Conservation (phyloP, 2,329 filamentous ascomycete species). For the Fusarium solani-melongenae region DNA sequence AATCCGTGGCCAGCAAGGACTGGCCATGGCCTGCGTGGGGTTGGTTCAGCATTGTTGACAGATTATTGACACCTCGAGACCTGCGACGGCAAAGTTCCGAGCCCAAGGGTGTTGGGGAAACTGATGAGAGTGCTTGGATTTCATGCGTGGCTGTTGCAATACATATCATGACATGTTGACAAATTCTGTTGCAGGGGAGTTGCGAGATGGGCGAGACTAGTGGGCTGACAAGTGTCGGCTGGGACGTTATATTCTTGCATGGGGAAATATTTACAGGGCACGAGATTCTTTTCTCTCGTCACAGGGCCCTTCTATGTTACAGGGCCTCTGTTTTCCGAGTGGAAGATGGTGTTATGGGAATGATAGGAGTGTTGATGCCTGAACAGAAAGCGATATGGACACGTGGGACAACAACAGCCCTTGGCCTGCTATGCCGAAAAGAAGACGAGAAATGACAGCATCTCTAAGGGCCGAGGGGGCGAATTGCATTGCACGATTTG, state of each 20-base stretch:
- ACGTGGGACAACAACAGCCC: background rate
- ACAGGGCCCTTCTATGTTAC: background rate
- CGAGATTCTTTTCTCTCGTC: background rate
- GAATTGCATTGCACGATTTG: background rate
- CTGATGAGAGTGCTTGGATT: background rate
- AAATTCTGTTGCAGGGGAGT: background rate
- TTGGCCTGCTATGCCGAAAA: background rate
- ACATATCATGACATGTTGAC: constrained; percentile 1
- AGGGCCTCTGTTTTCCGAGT: background rate
- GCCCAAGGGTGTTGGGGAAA: background rate
- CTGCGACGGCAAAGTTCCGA: background rate
- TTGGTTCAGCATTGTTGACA: background rate
- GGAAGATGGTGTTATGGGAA: background rate
- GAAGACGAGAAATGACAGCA: background rate
- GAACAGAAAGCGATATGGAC: background rate
- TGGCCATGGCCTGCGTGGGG: background rate
- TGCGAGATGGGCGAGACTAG: background rate
- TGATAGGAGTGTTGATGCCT: background rate
- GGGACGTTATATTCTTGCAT: background rate
- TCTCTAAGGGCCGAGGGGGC: background rate
- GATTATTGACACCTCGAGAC: background rate
- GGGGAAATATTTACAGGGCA: background rate
- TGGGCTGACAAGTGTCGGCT: background rate
- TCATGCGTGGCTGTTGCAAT: constrained; percentile 1
- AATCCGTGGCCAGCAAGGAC: background rate